phyloP scores from a whole-genome alignment of 768 basidiomycete genomes.

The Lyophyllum decastes region DNA sequence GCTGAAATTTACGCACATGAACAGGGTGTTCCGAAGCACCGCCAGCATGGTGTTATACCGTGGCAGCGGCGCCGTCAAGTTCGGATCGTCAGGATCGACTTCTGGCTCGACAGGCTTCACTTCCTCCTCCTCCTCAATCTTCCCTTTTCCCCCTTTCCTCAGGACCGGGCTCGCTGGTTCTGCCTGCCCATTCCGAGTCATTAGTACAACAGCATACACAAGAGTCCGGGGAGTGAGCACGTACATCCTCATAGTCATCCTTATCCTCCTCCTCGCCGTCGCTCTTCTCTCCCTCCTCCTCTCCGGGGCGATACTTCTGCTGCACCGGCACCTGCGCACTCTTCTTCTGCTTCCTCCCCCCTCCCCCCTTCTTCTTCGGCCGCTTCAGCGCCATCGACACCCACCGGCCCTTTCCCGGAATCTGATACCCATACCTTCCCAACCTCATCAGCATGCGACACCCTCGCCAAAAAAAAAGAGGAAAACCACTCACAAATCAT shows the following conservation, averaged over 20 bases:
- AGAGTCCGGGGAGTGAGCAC: too few species aligned
- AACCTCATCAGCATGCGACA: not conserved
- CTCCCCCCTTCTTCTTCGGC: constrained; percentile 56
- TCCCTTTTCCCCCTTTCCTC: not conserved
- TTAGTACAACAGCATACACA: not conserved
- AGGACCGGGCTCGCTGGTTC: not conserved
- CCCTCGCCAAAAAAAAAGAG: not conserved
- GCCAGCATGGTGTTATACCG: constrained; percentile 91
- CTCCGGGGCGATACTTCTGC: constrained; percentile 15
- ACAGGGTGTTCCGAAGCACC: constrained; percentile 80
- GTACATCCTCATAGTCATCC: not conserved
- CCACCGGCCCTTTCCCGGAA: constrained; percentile 77
- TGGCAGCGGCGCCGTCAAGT: constrained; percentile 60
- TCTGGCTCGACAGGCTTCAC: constrained; percentile 23
- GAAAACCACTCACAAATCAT: constrained; percentile 64
- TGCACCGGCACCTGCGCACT: constrained; percentile 4
- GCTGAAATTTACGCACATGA: constrained; percentile 57
- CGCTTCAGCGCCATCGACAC: constrained; percentile 74
- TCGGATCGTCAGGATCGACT: constrained; percentile 64
- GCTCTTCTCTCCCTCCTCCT: constrained; percentile 23
- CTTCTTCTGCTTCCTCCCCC: constrained; percentile 46
- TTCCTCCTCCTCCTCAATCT: not conserved
- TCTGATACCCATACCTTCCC: constrained; percentile 75
- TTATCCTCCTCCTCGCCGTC: constrained; percentile 6
- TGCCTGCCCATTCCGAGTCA: not conserved